Percentiles rank a stretch among this genome's conserved stretches.
These are phyloP conservation scores for Pleurotus eryngii DNA, from an alignment of 768 basidiomycete genomes.

Conservation along the genomic window DNA sequence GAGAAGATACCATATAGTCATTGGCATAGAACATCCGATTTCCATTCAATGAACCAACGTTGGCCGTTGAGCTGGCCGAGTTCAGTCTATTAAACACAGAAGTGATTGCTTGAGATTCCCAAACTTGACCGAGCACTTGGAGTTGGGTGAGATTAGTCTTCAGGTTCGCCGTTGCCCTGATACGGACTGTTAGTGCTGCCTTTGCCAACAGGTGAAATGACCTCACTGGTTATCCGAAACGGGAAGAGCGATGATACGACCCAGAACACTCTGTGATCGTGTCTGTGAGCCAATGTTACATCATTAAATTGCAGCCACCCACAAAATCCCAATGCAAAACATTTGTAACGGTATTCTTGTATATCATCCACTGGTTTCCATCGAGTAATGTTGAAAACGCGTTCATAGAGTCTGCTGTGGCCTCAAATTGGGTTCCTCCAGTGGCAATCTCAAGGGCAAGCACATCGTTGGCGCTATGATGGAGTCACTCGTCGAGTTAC, in stretches of 20 bases:
- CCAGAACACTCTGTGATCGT: slow-evolving; percentile 8
- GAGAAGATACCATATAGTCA: slow-evolving; percentile 42
- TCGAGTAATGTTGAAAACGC: slow-evolving; percentile 44
- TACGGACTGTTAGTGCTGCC: too few relatives aligned
- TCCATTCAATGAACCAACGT: slow-evolving; percentile 35
- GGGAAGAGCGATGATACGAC: slow-evolving; percentile 32
- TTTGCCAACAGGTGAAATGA: not conserved
- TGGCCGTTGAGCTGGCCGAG: slow-evolving; percentile 26
- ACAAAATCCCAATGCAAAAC: slow-evolving; percentile 50
- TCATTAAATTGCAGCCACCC: slow-evolving; percentile 12
- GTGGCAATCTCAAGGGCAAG: slow-evolving; percentile 44
- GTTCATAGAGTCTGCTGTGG: slow-evolving; percentile 9
- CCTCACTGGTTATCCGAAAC: slow-evolving; percentile 23
- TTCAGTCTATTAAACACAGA: slow-evolving; percentile 24
- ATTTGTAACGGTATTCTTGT: slow-evolving; percentile 34
- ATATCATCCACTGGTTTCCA: slow-evolving; percentile 51
- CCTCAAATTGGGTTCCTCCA: slow-evolving; percentile 39
- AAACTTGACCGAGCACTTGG: slow-evolving; percentile 33
- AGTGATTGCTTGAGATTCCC: slow-evolving; percentile 29
- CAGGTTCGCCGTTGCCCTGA: slow-evolving; percentile 36
- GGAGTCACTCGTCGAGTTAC: too few relatives aligned
- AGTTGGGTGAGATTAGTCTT: slow-evolving; percentile 40
- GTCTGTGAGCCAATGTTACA: not conserved
- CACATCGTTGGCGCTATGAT: slow-evolving; percentile 40
- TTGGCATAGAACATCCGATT: slow-evolving; percentile 44